phyloP scores from a whole-genome alignment of 257 asterid species.

The Solanum ossicruentum region DNA sequence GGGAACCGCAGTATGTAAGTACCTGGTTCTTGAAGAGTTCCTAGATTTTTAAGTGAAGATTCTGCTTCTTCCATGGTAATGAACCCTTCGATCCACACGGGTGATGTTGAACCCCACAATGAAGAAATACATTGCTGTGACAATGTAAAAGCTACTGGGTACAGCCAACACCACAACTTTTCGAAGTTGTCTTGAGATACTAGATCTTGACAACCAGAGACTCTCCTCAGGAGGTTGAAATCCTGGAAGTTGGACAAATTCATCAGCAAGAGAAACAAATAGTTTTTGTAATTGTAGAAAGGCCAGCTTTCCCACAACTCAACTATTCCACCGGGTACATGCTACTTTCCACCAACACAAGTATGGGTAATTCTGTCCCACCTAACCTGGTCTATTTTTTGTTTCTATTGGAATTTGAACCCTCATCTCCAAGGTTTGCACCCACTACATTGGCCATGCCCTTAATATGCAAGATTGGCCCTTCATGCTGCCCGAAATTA shows the following conservation, averaged over 20 bases:
- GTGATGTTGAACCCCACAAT: conserved; percentile 51
- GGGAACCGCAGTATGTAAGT: conserved; percentile 81
- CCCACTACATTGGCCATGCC: neutral
- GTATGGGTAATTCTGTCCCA: neutral
- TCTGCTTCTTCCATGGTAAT: conserved; percentile 93
- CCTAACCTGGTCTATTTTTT: neutral
- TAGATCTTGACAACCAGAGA: conserved; percentile 57
- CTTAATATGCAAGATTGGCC: neutral
- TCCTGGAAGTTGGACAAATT: conserved; percentile 36
- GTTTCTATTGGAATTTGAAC: neutral
- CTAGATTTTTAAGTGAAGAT: conserved; percentile 36
- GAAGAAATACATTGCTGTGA: conserved; percentile 39
- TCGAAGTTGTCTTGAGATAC: conserved; percentile 65
- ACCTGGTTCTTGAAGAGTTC: conserved; percentile 57
- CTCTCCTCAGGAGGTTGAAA: conserved; percentile 55
- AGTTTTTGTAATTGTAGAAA: neutral
- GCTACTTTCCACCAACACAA: neutral
- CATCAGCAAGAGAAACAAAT: neutral
- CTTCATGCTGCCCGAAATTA: neutral
- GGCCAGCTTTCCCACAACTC: neutral
- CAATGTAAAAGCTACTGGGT: conserved; percentile 70
- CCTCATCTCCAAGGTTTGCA: neutral
- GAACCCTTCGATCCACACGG: conserved; percentile 81
- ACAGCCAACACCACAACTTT: conserved; percentile 87
- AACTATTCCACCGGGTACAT: neutral